A percentile compares a stretch with the other conserved stretches of the same genome.
Conservation (phyloP, 306 rosid genomes). For the Glycine latifolia region DNA sequence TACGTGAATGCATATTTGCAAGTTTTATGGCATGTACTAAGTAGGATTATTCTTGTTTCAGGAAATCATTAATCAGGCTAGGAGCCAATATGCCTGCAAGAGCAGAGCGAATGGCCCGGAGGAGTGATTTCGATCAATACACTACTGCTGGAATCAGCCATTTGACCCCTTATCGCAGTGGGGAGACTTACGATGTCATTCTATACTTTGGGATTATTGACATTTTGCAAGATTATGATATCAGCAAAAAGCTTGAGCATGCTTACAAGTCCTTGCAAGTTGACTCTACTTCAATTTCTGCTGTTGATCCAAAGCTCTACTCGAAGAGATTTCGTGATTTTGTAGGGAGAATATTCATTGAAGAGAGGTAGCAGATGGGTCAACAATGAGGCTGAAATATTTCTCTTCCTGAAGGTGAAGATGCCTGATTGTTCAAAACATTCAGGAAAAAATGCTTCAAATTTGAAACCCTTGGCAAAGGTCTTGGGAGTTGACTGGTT, state of each 20-base stretch:
- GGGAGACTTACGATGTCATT: constrained; percentile 82
- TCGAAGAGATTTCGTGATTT: constrained; percentile 93
- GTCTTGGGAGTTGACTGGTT: constrained; percentile 22
- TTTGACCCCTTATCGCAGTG: constrained; percentile 78
- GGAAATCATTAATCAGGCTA: constrained; percentile 88
- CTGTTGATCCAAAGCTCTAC: constrained; percentile 97
- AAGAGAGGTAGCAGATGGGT: constrained; percentile 68
- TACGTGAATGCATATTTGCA: neutral
- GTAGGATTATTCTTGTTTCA: constrained; percentile 50
- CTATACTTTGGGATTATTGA: constrained; percentile 94
- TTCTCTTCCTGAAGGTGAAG: constrained; percentile 17
- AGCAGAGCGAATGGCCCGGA: constrained; percentile 86
- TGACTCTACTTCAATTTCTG: constrained; percentile 86
- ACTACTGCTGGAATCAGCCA: constrained; percentile 77
- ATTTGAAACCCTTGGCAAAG: constrained; percentile 7
- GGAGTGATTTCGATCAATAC: constrained; percentile 92
- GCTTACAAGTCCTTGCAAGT: constrained; percentile 96
- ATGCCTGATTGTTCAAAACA: constrained; percentile 28
- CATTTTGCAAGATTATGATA: constrained; percentile 96
- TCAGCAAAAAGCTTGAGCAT: constrained; percentile 95
- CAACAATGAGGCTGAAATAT: constrained; percentile 7
- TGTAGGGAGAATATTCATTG: constrained; percentile 79
- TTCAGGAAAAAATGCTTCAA: constrained; percentile 32
- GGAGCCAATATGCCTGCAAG: constrained; percentile 99
- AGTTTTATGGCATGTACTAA: constrained; percentile 22